Evolutionary conservation across 148 eudicot species (phyloP).

Genomic region (Fagopyrum esculentum): DNA sequence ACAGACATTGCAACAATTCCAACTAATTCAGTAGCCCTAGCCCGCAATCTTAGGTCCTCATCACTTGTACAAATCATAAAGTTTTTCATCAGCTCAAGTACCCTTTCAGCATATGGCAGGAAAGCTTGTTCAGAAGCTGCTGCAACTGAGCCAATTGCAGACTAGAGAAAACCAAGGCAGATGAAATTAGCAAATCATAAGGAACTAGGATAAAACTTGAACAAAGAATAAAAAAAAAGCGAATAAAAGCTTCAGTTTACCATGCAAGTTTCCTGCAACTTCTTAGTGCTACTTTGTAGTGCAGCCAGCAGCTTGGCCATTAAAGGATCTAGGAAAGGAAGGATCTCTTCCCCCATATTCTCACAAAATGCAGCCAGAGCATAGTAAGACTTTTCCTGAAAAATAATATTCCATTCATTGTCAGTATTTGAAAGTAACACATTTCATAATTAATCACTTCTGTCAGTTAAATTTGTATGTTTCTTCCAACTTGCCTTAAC

Average conservation of each 20-base stretch:
- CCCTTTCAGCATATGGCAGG: constrained; percentile 89
- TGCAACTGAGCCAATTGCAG: constrained; percentile 95
- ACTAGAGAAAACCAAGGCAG: constrained; percentile 35
- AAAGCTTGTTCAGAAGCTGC: constrained; percentile 95
- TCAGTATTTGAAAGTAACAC: constrained; percentile 11
- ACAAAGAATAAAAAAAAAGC: background rate
- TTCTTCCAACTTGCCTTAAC: constrained; percentile 52
- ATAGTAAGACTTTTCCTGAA: constrained; percentile 93
- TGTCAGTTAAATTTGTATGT: background rate
- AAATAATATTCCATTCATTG: constrained; percentile 11
- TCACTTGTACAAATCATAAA: constrained; percentile 89
- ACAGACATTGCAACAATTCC: constrained; percentile 95
- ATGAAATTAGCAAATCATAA: background rate
- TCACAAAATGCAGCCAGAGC: constrained; percentile 97
- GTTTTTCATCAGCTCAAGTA: constrained; percentile 81
- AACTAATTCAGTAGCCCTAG: constrained; percentile 95
- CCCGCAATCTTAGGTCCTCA: constrained; percentile 80
- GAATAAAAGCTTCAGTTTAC: constrained; percentile 24
- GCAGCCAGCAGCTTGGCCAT: constrained; percentile 78
- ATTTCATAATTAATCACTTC: background rate
- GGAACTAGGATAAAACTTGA: constrained; percentile 2
- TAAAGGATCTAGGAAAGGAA: constrained; percentile 83
- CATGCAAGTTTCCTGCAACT: constrained; percentile 97
- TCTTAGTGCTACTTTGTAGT: constrained; percentile 74
- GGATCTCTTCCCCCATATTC: constrained; percentile 90